Conservation (phyloP, 2,329 filamentous ascomycete species). For the Phoma herbarum region DNA sequence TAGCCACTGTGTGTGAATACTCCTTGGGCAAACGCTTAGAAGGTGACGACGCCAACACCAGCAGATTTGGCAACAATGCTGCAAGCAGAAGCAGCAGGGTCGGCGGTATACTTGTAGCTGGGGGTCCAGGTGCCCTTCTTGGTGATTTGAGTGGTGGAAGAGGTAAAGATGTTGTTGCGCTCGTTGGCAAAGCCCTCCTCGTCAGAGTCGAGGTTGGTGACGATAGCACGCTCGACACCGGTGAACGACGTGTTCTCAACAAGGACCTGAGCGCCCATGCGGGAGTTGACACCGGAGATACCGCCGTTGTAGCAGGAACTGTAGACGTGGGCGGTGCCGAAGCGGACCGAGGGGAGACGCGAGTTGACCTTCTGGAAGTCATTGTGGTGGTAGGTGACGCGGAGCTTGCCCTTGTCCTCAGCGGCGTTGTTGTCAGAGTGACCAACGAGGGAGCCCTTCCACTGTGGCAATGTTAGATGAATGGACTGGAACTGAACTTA, state of each 20-base stretch:
- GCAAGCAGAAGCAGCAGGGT: slow-evolving; percentile 39
- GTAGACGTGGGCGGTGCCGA: slow-evolving; percentile 71
- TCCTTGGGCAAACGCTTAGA: slow-evolving; percentile 23
- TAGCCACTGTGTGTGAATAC: neutral
- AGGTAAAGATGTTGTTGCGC: slow-evolving; percentile 55
- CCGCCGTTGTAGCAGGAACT: slow-evolving; percentile 56
- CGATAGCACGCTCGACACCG: slow-evolving; percentile 64
- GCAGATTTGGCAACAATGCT: slow-evolving; percentile 40
- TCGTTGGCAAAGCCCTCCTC: slow-evolving; percentile 59
- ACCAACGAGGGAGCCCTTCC: slow-evolving; percentile 68
- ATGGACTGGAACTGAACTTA: neutral
- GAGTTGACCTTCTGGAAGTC: slow-evolving; percentile 70
- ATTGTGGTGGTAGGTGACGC: slow-evolving; percentile 73
- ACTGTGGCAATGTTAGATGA: slow-evolving; percentile 41
- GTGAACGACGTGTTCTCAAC: slow-evolving; percentile 63
- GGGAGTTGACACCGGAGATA: slow-evolving; percentile 54
- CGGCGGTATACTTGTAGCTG: slow-evolving; percentile 62
- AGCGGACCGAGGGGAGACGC: slow-evolving; percentile 69
- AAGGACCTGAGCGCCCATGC: slow-evolving; percentile 56
- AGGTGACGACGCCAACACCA: slow-evolving; percentile 45
- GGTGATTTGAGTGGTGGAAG: slow-evolving; percentile 57
- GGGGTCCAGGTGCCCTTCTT: slow-evolving; percentile 57
- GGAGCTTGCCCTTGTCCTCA: slow-evolving; percentile 67
- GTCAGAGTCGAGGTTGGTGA: slow-evolving; percentile 65
- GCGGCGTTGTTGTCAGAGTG: slow-evolving; percentile 65